A percentile compares a stretch with the other conserved stretches of the same genome.
Evolutionary conservation across 75 land plant genomes (phyloP).

Genomic region (Larix kaempferi): DNA sequence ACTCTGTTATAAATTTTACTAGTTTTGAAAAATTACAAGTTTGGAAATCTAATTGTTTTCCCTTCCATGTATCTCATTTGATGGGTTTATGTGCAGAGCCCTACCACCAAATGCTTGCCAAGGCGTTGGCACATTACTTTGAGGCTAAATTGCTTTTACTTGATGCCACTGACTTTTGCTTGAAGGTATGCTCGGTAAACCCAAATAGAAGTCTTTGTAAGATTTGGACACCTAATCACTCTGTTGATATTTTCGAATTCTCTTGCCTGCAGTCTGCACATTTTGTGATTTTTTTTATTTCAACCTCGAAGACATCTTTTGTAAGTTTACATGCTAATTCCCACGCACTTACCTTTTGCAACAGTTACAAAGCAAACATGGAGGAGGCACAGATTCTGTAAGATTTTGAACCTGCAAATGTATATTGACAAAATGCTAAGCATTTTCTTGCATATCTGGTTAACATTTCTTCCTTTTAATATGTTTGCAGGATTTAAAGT

Average conservation of each 20-base stretch:
- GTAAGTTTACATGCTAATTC: too few relatives aligned
- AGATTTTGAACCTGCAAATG: neutral
- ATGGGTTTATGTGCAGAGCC: slow-evolving; percentile 18
- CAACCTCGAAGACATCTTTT: too few relatives aligned
- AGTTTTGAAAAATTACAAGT: too few relatives aligned
- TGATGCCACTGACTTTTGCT: slow-evolving; percentile 27
- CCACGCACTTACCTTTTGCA: too few relatives aligned
- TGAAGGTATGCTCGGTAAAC: slow-evolving; percentile 21
- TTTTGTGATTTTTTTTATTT: neutral
- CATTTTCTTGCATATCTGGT: neutral
- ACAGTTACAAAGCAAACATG: slow-evolving; percentile 80
- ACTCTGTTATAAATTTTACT: too few relatives aligned
- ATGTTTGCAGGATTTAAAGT: slow-evolving; percentile 19
- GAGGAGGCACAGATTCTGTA: slow-evolving; percentile 18
- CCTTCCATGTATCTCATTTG: neutral
- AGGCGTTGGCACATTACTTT: slow-evolving; percentile 34
- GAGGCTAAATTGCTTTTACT: slow-evolving; percentile 31
- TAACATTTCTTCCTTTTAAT: slow-evolving; percentile 3
- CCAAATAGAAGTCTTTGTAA: neutral
- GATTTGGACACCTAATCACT: neutral
- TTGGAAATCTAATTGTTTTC: too few relatives aligned
- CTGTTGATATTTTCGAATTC: neutral
- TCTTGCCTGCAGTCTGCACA: neutral
- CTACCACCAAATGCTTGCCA: slow-evolving; percentile 40
- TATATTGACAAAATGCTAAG: neutral